Percentiles rank a stretch among this genome's conserved stretches.
Evolutionary conservation across 164 flowering plant genomes (phyloP).

Genomic region (Kalanchoe fedtschenkoi): DNA sequence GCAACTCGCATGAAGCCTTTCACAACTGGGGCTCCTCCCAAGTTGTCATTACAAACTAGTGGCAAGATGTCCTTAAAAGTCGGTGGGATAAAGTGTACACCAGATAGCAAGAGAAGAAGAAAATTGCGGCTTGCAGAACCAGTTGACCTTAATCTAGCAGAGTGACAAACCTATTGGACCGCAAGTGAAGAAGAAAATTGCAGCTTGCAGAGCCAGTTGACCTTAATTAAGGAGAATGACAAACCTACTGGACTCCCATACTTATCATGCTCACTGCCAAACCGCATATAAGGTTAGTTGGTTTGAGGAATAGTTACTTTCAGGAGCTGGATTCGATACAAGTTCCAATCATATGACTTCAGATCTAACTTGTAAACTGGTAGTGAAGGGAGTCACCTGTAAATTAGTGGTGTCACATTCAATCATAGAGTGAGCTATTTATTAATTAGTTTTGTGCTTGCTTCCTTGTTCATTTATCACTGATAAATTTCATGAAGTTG

Average conservation of each 20-base stretch:
- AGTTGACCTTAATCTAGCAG: slow-evolving; percentile 25
- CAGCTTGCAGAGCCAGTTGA: slow-evolving; percentile 27
- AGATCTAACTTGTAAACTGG: neutral
- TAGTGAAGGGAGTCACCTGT: neutral
- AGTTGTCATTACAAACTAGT: slow-evolving; percentile 14
- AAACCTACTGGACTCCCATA: too few relatives aligned
- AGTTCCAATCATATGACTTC: neutral
- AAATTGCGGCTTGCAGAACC: slow-evolving; percentile 33
- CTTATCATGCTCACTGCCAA: neutral
- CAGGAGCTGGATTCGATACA: neutral
- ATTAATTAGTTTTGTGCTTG: too few relatives aligned
- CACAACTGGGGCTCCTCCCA: slow-evolving; percentile 8
- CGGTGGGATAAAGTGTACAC: slow-evolving; percentile 42
- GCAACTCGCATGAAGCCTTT: slow-evolving; percentile 9
- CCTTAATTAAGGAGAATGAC: slow-evolving; percentile 25
- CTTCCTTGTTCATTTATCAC: too few relatives aligned
- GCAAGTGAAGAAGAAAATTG: slow-evolving; percentile 60
- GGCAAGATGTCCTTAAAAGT: slow-evolving; percentile 28
- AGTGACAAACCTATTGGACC: slow-evolving; percentile 19
- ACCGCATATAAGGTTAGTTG: neutral
- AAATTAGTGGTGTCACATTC: too few relatives aligned
- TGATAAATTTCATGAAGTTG: too few relatives aligned
- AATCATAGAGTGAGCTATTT: too few relatives aligned
- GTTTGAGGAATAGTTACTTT: neutral
- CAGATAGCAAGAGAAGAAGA: slow-evolving; percentile 67